Percentiles rank a stretch among this genome's conserved stretches.
Conservation (phyloP, 352 stramenopile species). For the Globisporangium orthogonon region DNA sequence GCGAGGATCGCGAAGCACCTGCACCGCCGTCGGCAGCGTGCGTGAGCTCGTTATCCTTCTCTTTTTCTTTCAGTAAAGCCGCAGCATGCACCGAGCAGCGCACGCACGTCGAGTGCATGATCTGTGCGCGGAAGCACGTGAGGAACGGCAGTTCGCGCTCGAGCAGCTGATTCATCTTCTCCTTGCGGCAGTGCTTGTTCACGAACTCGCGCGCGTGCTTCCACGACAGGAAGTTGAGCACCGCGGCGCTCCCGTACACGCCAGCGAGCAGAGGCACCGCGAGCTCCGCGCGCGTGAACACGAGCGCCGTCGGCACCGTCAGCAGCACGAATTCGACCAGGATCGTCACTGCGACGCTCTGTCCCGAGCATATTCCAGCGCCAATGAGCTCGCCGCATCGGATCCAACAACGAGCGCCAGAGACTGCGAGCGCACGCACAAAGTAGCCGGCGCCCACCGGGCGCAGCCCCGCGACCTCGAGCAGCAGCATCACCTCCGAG, state of each 20-base stretch:
- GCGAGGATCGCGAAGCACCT: constrained; percentile 94
- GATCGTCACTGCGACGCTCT: constrained; percentile 52
- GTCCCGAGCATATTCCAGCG: neutral
- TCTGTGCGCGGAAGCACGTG: constrained; percentile 72
- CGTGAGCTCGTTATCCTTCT: neutral
- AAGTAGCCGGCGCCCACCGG: constrained; percentile 41
- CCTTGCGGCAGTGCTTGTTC: constrained; percentile 73
- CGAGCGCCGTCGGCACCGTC: constrained; percentile 63
- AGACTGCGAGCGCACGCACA: constrained; percentile 18
- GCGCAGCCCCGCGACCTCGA: constrained; percentile 61
- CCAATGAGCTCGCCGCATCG: neutral
- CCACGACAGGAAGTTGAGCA: constrained; percentile 58
- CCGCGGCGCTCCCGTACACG: constrained; percentile 44
- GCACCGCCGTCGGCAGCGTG: neutral
- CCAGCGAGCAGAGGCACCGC: constrained; percentile 44
- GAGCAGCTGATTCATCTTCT: constrained; percentile 74
- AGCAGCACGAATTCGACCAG: constrained; percentile 65
- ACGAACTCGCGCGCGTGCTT: constrained; percentile 68
- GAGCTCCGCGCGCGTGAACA: constrained; percentile 60
- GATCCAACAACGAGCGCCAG: neutral
- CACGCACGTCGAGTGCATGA: constrained; percentile 78
- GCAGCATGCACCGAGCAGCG: neutral
- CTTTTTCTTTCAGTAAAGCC: neutral
- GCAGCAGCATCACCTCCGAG: constrained; percentile 67
- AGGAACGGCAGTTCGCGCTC: constrained; percentile 71